Evolutionary conservation across 306 rosid genomes (phyloP), one percentile per base, ranked within the genome.

Genomic region (Trichosanthes truncata): DNA sequence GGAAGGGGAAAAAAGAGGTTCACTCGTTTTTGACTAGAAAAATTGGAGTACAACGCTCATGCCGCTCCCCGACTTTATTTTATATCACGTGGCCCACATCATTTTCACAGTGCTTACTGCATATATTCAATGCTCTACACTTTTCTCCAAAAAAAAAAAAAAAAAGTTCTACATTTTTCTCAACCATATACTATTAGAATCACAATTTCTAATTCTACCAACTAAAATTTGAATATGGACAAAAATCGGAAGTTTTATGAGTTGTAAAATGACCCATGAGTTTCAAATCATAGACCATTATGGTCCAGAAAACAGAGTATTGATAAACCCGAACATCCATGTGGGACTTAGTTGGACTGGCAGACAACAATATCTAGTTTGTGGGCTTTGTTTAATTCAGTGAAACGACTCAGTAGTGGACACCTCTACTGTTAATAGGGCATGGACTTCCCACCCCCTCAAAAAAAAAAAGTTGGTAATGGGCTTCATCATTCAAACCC

Each of bases 341-440:
- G 76, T 73, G 78, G 78, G 78, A 46, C 78, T 73, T 73, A 17
- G 60, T 31, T 51, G 78, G 62, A 51, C 78, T 74, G 62, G 78
- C 62, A 49, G 78, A 74, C 78, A 51, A 74, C 62, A 74, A 51
- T 49, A 51, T 74, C 78, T 51, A 35, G 31, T 15, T 51, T 49
- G 61, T 74, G 78, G 78, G 62, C 78, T 74, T 49, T 26, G 60
- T 48, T 29, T 31, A 51, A 29, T 25, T 29, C 60, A 73, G 43
- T 25, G 59, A 73, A 73, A 48, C 36, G 48, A 65, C 48, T 62
- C 35, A 21, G 17, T 23, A 17, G 45, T 65, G 73, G 73, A n/a
- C 41, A 26, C 26, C 40, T 26, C 66, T 60, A 36, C 66, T 26
- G 69, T 23, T 26, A 25, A 26, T 60, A 62, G 69, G 69, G 69